Percentiles rank a stretch among this genome's conserved stretches.
Evolutionary conservation across 1,139 yeast genomes (phyloP).

Genomic region (Yamadazyma pseudoaaseri): DNA sequence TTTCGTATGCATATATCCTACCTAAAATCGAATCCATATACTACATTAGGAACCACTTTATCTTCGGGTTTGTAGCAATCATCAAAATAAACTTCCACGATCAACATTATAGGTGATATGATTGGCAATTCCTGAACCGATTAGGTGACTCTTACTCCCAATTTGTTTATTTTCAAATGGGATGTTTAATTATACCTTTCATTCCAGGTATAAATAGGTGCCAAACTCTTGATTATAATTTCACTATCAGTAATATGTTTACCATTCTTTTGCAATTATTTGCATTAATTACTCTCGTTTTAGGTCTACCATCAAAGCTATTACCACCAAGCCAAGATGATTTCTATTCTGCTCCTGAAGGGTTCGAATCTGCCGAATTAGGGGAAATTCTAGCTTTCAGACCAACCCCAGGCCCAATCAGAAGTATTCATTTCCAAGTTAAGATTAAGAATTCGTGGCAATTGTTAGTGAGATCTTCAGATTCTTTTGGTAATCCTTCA

Average conservation of each 20-base stretch:
- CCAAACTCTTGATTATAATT: too few relatives aligned
- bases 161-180: not conserved
- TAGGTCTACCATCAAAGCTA: slow-evolving; percentile 1
- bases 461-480: slow-evolving; percentile 31
- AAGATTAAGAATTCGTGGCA: slow-evolving; percentile 27
- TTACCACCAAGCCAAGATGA: slow-evolving; percentile 21
- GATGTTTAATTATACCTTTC: too few relatives aligned
- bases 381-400: slow-evolving; percentile 29
- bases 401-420: slow-evolving; percentile 20
- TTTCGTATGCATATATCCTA: too few relatives aligned
- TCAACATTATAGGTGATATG: not conserved
- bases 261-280: not conserved
- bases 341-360: slow-evolving; percentile 27
- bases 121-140: not conserved
- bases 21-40: too few relatives aligned
- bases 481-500: slow-evolving; percentile 29
- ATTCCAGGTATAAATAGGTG: too few relatives aligned
- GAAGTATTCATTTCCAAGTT: slow-evolving; percentile 14
- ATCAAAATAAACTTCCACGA: too few relatives aligned
- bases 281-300: not conserved
- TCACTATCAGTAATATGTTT: too few relatives aligned
- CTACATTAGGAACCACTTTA: too few relatives aligned
- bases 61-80: too few relatives aligned
- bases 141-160: not conserved
- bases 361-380: slow-evolving; percentile 20